Evolutionary conservation across 257 asterid genomes (phyloP), one percentile per base, ranked within the genome.

Genomic region (Phtheirospermum japonicum): DNA sequence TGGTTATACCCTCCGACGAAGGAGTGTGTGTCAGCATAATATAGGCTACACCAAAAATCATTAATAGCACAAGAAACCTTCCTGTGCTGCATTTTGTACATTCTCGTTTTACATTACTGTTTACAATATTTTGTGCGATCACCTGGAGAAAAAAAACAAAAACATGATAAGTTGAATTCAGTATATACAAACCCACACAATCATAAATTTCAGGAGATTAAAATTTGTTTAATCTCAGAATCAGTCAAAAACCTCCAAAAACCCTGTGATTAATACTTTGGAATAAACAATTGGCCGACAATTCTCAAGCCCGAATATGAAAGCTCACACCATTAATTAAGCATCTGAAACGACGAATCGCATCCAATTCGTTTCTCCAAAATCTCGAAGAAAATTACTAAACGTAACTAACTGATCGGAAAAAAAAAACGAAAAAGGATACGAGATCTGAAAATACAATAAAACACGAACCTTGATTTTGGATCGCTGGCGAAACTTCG

Each of bases 401-500:
- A 28, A 46, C 34, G 6, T 33, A 64, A 65, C 59, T 54, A 36
- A 61, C 19, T 2, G 54, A 28, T n/a, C 4, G 66, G 20, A 4
- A 23, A 23, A 23, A 23, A 3, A 23, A 23, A 23, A 23, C n/a
- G n/a, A 3, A 23, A 23, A 23, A 23, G 1, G 3, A 23, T 3
- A 23, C 28, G 28, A 65, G 72, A 76, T 68, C 77, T 67, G 70
- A 8, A 46, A 51, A 55, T 48, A 48, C 12, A 9, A 14, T 4
- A 16, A 1, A 74, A 31, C 6, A 61, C 53, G 42, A 74, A 90
- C 95, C 95, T 82, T 83, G 33, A 76, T 46, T 14, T 73, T 45
- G 46, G 98, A 91, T 75, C 96, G 86, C 43, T 79, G 96, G 65
- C 95, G 94, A 67, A 88, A 85, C 85, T 88, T 88, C 13, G 88